phyloP scores from a whole-genome alignment of 768 basidiomycete species.

The Mycena leptocephala region DNA sequence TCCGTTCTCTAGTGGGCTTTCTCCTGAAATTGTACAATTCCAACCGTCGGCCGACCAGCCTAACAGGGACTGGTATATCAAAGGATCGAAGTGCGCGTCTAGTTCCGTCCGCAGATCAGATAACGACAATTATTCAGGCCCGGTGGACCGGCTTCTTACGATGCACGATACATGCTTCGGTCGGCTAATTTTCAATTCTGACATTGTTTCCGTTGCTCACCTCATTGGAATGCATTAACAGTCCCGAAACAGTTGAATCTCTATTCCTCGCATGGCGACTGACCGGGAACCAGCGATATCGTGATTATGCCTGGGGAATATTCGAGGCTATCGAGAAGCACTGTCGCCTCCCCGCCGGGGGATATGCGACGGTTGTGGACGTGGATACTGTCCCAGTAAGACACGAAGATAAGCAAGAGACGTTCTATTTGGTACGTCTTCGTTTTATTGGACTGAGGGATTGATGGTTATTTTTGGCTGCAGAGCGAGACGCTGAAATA shows the following conservation, averaged over 20 bases:
- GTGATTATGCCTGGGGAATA: conserved; percentile 81
- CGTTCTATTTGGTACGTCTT: conserved; percentile 77
- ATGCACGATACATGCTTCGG: conserved; percentile 44
- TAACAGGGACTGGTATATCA: conserved; percentile 80
- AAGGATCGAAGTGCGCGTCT: conserved; percentile 61
- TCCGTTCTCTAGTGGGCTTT: conserved; percentile 79
- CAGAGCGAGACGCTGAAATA: conserved; percentile 86
- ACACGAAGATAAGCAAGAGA: conserved; percentile 84
- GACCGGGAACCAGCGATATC: conserved; percentile 77
- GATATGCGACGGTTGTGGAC: conserved; percentile 78
- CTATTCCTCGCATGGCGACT: conserved; percentile 83
- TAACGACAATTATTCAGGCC: conserved; percentile 17
- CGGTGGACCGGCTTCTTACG: conserved; percentile 39
- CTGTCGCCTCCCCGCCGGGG: conserved; percentile 71
- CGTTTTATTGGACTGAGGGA: not conserved
- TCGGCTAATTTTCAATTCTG: not conserved
- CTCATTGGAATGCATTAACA: no score
- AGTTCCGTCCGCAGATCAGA: not conserved
- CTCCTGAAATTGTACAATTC: conserved; percentile 71
- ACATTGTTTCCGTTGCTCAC: no score
- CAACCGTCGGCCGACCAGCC: conserved; percentile 53
- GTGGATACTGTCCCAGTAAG: conserved; percentile 75
- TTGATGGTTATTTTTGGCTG: not conserved
- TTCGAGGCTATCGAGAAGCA: conserved; percentile 82
- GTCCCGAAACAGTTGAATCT: conserved; percentile 86